Evolutionary conservation across 225 moss, liverwort and hornwort genomes (phyloP).

Genomic region (Polytrichum formosum): DNA sequence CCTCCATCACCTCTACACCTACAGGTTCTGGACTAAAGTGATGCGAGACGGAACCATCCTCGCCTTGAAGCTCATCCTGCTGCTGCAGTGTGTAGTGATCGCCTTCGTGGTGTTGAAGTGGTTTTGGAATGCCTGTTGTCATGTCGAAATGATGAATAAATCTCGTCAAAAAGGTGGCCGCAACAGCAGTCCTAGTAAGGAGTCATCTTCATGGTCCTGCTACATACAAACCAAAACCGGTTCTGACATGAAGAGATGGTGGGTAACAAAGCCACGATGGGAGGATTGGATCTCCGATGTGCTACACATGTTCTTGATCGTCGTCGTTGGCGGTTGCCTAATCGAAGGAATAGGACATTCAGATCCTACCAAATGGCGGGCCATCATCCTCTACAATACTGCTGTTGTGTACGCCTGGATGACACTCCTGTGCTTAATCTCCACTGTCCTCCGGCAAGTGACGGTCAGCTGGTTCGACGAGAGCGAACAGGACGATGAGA

Average conservation of each 20-base stretch:
- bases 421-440: constrained; percentile 9
- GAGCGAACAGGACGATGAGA: constrained; percentile 17
- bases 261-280: constrained; percentile 25
- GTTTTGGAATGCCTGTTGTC: not conserved
- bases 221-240: not conserved
- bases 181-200: not conserved
- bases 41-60: not conserved
- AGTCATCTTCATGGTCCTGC: not conserved
- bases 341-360: constrained; percentile 40
- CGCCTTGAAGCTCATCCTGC: not conserved
- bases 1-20: constrained; percentile 27
- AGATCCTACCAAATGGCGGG: constrained; percentile 17
- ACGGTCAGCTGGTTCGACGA: not conserved
- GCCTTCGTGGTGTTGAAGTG: constrained; percentile 7
- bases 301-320: constrained; percentile 19
- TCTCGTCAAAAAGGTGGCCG: not conserved
- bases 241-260: constrained; percentile 21
- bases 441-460: constrained; percentile 18
- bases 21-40: constrained; percentile 23
- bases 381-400: constrained; percentile 25
- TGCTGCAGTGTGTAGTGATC: constrained; percentile 8
- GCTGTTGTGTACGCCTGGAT: constrained; percentile 32
- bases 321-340: constrained; percentile 15
- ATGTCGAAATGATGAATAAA: not conserved
- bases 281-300: constrained; percentile 31